Evolutionary conservation across 345 rosid genomes (phyloP).

Genomic region (Boechera divaricarpa): DNA sequence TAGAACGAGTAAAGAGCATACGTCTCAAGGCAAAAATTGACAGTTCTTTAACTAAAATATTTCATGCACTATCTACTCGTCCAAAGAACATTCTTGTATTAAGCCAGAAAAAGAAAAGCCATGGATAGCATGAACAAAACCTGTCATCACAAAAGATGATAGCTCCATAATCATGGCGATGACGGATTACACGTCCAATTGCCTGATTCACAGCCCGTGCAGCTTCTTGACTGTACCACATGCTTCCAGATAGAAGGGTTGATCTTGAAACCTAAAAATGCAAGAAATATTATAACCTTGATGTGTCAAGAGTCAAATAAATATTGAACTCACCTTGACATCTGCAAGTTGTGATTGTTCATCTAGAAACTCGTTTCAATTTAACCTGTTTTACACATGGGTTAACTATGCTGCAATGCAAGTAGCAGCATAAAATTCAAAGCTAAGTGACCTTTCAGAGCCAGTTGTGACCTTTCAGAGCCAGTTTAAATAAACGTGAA

Average conservation of each 20-base stretch:
- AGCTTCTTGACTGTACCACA: slow-evolving; percentile 94
- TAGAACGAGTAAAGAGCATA: slow-evolving; percentile 13
- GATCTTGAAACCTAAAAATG: slow-evolving; percentile 46
- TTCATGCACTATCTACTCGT: slow-evolving; percentile 8
- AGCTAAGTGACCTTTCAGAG: slow-evolving; percentile 15
- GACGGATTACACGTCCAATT: slow-evolving; percentile 96
- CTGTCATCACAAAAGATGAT: slow-evolving; percentile 94
- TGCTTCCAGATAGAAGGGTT: slow-evolving; percentile 68
- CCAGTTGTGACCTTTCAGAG: slow-evolving; percentile 11
- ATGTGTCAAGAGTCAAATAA: slow-evolving; percentile 26
- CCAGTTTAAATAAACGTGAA: slow-evolving; percentile 29
- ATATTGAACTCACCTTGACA: slow-evolving; percentile 52
- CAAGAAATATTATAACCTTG: slow-evolving; percentile 30
- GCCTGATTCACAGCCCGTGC: slow-evolving; percentile 97
- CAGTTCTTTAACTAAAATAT: slow-evolving; percentile 15
- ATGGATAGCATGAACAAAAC: slow-evolving; percentile 46
- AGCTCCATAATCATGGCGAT: slow-evolving; percentile 91
- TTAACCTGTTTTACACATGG: slow-evolving; percentile 62
- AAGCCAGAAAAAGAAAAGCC: background rate
- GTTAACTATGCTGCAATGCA: slow-evolving; percentile 10
- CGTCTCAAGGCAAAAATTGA: background rate
- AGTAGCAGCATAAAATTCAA: slow-evolving; percentile 14
- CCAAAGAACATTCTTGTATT: slow-evolving; percentile 25
- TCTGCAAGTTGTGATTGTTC: slow-evolving; percentile 51
- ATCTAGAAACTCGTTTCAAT: slow-evolving; percentile 86